phyloP scores from a whole-genome alignment of 2,329 filamentous ascomycete species.

The Aspergillus uvarum region DNA sequence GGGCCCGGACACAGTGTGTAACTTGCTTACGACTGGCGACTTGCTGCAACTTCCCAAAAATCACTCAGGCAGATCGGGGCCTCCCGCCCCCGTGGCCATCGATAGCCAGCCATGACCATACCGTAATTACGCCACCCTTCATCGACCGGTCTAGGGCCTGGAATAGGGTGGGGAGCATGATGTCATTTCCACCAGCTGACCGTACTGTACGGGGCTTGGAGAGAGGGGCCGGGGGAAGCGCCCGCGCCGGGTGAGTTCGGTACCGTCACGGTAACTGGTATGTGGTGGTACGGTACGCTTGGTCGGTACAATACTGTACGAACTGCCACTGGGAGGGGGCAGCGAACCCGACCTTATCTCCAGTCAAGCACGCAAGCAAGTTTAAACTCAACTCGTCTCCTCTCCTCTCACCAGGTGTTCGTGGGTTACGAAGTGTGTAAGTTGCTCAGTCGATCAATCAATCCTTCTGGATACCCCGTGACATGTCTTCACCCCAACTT shows the following conservation, averaged over 20 bases:
- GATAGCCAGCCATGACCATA: constrained; percentile 11
- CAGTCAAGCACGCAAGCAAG: too few species aligned
- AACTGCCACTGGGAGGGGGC: too few species aligned
- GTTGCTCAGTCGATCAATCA: too few species aligned
- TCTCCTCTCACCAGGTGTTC: too few species aligned
- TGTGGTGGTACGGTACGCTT: too few species aligned
- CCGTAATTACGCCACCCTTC: constrained; percentile 13
- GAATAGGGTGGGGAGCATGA: constrained; percentile 21
- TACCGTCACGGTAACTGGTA: neutral
- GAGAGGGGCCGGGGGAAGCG: constrained; percentile 6
- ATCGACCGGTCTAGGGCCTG: constrained; percentile 34
- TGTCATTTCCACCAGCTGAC: constrained; percentile 21
- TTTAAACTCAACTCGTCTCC: too few species aligned
- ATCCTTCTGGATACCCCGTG: neutral
- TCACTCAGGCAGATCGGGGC: constrained; percentile 17
- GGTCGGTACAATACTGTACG: neutral
- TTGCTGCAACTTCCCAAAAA: constrained; percentile 8
- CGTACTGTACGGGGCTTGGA: constrained; percentile 10
- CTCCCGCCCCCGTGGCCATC: constrained; percentile 11
- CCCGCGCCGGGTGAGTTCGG: constrained; percentile 4
- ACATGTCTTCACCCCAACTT: neutral
- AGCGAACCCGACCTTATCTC: neutral
- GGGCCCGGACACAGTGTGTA: neutral
- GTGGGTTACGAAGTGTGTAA: too few species aligned
- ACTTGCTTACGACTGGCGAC: neutral